Evolutionary conservation across 352 stramenopile genomes (phyloP), one percentile per base, ranked within the genome.

Genomic region (Globisporangium perplexum): DNA sequence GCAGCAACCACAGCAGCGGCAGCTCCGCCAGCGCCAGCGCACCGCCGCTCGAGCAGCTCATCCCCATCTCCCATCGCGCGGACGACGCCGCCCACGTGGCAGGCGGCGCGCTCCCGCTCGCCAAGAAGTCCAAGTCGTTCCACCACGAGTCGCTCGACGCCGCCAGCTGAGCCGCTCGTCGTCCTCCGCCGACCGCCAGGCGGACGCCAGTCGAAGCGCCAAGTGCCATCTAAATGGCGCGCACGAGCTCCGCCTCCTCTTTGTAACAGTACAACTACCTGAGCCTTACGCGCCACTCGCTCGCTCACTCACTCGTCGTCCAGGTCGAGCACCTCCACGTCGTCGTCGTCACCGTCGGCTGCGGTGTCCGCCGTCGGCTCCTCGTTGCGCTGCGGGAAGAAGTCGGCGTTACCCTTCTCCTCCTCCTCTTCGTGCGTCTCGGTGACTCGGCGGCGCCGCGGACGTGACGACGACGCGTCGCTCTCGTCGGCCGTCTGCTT

Each of bases 281-380:
- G n/a, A n/a, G n/a, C n/a, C n/a, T n/a, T n/a, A n/a, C 33, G 12
- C 44, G 20, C 58, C 38, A 23, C 59, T 50, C 20, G n/a, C n/a
- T n/a, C n/a, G n/a, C n/a, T n/a, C n/a, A n/a, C n/a, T 38, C 49
- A 62, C 41, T 71, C 57, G 15, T 74, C 74, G 50, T 91, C 39
- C 18, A 92, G 66, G 35, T 90, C 73, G 7, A 74, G 53, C 12
- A 80, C 61, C 39, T 71, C 56, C 1, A 66, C 60, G 1, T 75
- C 70, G 26, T 73, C 65, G 17, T 62, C 45, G n/a, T 50, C 56
- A 30, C 26, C 26, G n/a, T 49, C 26, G 12, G 41, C 41, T 30
- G 45, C 8, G 3, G 30, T 52, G 20, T 60, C 42, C 15, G 44
- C 14, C 18, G 17, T 60, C 6, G 63, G 54, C 24, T 74, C 67